Conservation (phyloP, 129 eudicot genomes). For the Flaveria trinervia region DNA sequence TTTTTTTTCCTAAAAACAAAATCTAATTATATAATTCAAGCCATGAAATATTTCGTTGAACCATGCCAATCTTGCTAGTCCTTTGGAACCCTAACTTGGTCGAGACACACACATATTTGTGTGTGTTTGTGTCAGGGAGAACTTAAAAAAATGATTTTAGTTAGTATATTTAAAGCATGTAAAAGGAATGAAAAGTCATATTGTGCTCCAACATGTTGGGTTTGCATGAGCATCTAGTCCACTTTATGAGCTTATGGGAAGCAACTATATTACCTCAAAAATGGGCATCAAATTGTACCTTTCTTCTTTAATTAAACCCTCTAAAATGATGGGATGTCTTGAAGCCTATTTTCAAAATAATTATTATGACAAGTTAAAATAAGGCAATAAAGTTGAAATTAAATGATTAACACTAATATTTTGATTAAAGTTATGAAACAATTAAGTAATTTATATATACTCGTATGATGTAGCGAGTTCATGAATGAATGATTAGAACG, state of each 20-base stretch:
- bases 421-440: not conserved
- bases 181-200: not conserved
- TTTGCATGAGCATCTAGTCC: conserved; percentile 23
- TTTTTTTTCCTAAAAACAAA: too few relatives aligned
- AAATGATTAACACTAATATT: not conserved
- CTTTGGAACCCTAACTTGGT: too few relatives aligned
- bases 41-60: too few relatives aligned
- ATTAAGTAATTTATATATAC: not conserved
- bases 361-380: not conserved
- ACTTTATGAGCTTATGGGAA: not conserved
- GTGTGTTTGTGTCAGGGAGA: too few relatives aligned
- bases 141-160: not conserved
- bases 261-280: conserved; percentile 20
- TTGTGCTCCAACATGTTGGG: conserved; percentile 20
- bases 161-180: not conserved
- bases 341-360: not conserved
- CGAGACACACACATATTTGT: too few relatives aligned
- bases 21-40: too few relatives aligned
- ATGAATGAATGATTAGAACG: too few relatives aligned
- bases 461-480: not conserved
- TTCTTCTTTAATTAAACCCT: not conserved
- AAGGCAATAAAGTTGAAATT: not conserved
- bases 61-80: too few relatives aligned
- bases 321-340: not conserved
- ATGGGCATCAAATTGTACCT: conserved; percentile 15